A percentile compares a stretch with the other conserved stretches of the same genome.
Conservation (phyloP, 441 rosid species). For the Francoa sonchifolia region DNA sequence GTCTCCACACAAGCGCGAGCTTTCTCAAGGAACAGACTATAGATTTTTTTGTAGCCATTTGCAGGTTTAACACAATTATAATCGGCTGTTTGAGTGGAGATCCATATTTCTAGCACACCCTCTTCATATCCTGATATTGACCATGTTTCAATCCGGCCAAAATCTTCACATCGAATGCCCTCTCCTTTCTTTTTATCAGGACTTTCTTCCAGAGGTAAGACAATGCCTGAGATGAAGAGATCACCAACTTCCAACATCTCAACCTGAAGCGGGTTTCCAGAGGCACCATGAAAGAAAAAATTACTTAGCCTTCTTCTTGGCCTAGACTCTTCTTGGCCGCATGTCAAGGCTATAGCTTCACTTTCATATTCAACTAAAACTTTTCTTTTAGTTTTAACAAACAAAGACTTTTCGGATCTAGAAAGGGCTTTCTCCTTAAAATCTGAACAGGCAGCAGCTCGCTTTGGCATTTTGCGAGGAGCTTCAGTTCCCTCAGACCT, state of each 20-base stretch:
- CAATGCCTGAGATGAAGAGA: slow-evolving; percentile 44
- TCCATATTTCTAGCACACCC: slow-evolving; percentile 62
- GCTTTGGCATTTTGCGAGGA: slow-evolving; percentile 18
- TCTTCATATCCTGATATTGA: slow-evolving; percentile 73
- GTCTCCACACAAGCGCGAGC: slow-evolving; percentile 54
- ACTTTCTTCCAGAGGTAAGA: slow-evolving; percentile 41
- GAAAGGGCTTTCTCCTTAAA: slow-evolving; percentile 16
- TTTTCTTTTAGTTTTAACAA: slow-evolving; percentile 13
- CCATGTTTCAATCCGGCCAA: slow-evolving; percentile 64
- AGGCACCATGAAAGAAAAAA: slow-evolving; percentile 39
- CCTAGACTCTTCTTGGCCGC: slow-evolving; percentile 22
- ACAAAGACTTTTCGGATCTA: slow-evolving; percentile 10
- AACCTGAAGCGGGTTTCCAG: slow-evolving; percentile 35
- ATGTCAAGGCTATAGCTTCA: slow-evolving; percentile 19
- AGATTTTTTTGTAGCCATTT: slow-evolving; percentile 33
- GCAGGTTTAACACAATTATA: slow-evolving; percentile 67
- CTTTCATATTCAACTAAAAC: slow-evolving; percentile 16
- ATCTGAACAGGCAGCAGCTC: slow-evolving; percentile 18
- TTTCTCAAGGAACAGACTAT: slow-evolving; percentile 48
- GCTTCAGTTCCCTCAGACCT: slow-evolving; percentile 1
- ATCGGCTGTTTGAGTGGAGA: slow-evolving; percentile 58
- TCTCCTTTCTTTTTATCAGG: slow-evolving; percentile 30
- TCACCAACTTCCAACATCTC: slow-evolving; percentile 67
- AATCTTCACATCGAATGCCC: slow-evolving; percentile 44
- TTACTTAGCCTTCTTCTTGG: slow-evolving; percentile 59